Evolutionary conservation across 345 rosid genomes (phyloP).

Genomic region (Raphanus raphanistrum): DNA sequence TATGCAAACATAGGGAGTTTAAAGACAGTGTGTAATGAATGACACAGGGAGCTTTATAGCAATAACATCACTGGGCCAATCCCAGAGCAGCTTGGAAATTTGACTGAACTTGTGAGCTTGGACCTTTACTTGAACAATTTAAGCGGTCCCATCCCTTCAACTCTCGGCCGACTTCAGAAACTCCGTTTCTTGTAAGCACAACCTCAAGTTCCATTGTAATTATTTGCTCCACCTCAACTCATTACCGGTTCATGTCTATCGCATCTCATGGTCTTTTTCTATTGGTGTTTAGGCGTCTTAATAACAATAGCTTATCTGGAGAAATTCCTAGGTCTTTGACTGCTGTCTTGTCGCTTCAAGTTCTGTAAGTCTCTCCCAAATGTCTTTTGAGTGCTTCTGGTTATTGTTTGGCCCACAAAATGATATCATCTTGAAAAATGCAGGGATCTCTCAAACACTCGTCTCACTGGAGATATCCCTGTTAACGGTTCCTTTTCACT

Average conservation of each 20-base stretch:
- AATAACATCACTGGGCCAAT: constrained; percentile 41
- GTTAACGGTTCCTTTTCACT: neutral
- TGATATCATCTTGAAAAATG: neutral
- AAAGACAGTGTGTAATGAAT: neutral
- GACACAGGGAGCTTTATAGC: neutral
- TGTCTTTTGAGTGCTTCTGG: neutral
- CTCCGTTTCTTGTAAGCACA: constrained; percentile 67
- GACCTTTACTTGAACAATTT: constrained; percentile 68
- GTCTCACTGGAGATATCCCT: neutral
- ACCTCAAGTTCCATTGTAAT: neutral
- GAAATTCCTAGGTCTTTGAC: neutral
- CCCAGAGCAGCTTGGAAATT: constrained; percentile 76
- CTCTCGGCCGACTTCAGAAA: constrained; percentile 56
- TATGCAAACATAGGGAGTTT: neutral
- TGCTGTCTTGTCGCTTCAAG: neutral
- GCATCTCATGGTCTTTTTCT: neutral
- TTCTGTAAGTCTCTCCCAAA: neutral
- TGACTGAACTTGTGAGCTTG: constrained; percentile 78
- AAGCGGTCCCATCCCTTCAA: constrained; percentile 53
- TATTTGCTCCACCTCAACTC: neutral
- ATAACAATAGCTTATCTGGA: neutral
- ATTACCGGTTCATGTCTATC: neutral
- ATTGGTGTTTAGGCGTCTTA: neutral
- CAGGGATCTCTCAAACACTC: neutral
- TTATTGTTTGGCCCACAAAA: neutral